Base-by-base conservation (phyloP, 1,139 yeast species). In the Insectozyma bohioensis region DNA sequence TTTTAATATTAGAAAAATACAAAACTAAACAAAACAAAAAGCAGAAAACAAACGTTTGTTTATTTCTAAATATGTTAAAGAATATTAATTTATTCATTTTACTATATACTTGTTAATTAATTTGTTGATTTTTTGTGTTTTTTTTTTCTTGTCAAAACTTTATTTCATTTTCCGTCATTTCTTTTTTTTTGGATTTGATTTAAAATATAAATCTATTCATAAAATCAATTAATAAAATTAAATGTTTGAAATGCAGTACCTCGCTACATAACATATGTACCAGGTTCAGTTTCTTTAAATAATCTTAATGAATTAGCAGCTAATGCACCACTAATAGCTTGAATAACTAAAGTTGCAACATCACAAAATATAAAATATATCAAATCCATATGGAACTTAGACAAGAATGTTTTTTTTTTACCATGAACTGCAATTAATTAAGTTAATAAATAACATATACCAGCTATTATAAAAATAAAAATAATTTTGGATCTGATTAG, bases 171-270 rank as follows among this genome's bases (percentile, higher is more conserved):
- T n/a, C n/a, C n/a, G n/a, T n/a, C n/a, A n/a, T n/a, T n/a, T n/a
- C n/a, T n/a, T n/a, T n/a, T n/a, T n/a, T n/a, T n/a, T n/a, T n/a
- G 28, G 8, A 12, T 26, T 22, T 4, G 41, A 31, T 31, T 32
- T 39, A 45, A 62, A 62, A 37, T 42, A 54, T 6, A n/a, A 51
- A 39, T 21, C 57, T 43, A 41, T 43, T 29, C 22, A 60, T 43
- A 37, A 61, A 62, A 32, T 56, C 58, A 30, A 52, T 44, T 40
- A 58, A 45, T 15, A 63, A 48, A 16, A 33, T 19, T 5, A 2
- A 54, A 32, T 9, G 63, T 67, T 48, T 66, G 71, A 39, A 63
- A 60, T 6, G 52, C 63, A 19, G 65, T 61, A 12, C 71, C 71
- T 1, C 58, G 62, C 27, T 64, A 51, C 71, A 66, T 64, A 8